A percentile compares a stretch with the other conserved stretches of the same genome.
phyloP scores from a whole-genome alignment of 1,139 yeast genomes.

The Casaregolazyma lundiana region DNA sequence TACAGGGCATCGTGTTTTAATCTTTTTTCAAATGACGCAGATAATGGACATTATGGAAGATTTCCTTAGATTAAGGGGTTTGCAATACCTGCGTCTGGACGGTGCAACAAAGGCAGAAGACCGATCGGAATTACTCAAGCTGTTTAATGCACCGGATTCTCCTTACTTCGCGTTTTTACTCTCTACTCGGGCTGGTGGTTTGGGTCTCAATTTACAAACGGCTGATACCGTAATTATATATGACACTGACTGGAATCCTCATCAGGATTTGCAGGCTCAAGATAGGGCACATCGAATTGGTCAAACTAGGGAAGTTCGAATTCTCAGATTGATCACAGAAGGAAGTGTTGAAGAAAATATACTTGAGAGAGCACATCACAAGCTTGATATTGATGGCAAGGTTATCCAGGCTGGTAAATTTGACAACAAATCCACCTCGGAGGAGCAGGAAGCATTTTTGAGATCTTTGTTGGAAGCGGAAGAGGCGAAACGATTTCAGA shows the following conservation, averaged over 20 bases:
- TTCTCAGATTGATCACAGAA: slow-evolving; percentile 82
- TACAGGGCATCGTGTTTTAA: slow-evolving; percentile 83
- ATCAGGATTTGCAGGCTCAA: slow-evolving; percentile 97
- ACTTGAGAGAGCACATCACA: slow-evolving; percentile 88
- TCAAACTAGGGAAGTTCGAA: slow-evolving; percentile 93
- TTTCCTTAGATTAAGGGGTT: slow-evolving; percentile 64
- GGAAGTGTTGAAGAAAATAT: slow-evolving; percentile 95
- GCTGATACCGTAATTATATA: slow-evolving; percentile 96
- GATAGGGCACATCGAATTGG: slow-evolving; percentile 99
- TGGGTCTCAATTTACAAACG: slow-evolving; percentile 90
- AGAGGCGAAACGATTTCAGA: slow-evolving; percentile 44
- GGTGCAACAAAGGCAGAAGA: slow-evolving; percentile 96
- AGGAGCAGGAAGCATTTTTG: slow-evolving; percentile 93
- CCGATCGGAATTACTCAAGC: slow-evolving; percentile 75
- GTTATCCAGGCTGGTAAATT: slow-evolving; percentile 99
- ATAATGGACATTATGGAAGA: slow-evolving; percentile 99
- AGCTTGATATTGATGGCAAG: slow-evolving; percentile 93
- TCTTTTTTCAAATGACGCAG: slow-evolving; percentile 97
- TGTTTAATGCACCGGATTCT: slow-evolving; percentile 80
- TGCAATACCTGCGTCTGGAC: slow-evolving; percentile 84
- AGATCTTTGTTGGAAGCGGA: slow-evolving; percentile 82
- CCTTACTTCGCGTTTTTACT: slow-evolving; percentile 85
- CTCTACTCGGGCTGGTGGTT: slow-evolving; percentile 97
- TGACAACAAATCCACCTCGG: slow-evolving; percentile 93
- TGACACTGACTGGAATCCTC: slow-evolving; percentile 99